Percentiles rank a stretch among this genome's conserved stretches.
phyloP scores from a whole-genome alignment of 2,329 filamentous ascomycete species.

The Epichloe hybrida region DNA sequence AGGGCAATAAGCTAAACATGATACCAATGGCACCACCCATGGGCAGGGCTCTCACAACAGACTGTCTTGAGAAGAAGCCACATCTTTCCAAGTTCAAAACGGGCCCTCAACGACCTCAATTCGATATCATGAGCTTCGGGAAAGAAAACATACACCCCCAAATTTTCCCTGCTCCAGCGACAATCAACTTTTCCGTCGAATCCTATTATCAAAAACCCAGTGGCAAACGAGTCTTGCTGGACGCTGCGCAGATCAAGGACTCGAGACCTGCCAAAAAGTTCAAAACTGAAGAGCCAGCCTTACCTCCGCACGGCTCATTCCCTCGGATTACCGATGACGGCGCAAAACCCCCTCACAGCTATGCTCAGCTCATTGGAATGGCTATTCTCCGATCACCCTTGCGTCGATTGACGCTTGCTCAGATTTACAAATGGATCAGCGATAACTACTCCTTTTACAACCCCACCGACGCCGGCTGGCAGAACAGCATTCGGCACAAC shows the following conservation, averaged over 20 bases:
- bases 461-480: constrained; percentile 78
- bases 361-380: constrained; percentile 92
- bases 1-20: constrained; percentile 50
- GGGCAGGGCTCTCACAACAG: constrained; percentile 40
- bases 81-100: constrained; percentile 47
- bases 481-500: constrained; percentile 98
- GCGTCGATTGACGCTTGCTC: constrained; percentile 73
- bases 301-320: constrained; percentile 69
- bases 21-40: constrained; percentile 54
- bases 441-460: constrained; percentile 84
- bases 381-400: constrained; percentile 79
- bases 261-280: constrained; percentile 49
- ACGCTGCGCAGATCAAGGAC: constrained; percentile 61
- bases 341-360: constrained; percentile 85
- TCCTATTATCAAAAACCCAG: constrained; percentile 38
- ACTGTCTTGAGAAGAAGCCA: constrained; percentile 57
- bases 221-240: constrained; percentile 52
- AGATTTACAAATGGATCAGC: constrained; percentile 99
- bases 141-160: constrained; percentile 45
- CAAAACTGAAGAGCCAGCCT: constrained; percentile 40
- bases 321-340: constrained; percentile 74
- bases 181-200: constrained; percentile 37
- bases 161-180: constrained; percentile 33
- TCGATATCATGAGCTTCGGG: constrained; percentile 29
- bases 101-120: constrained; percentile 36